Conservation (phyloP, 164 flowering plant species). For the Berberis thunbergii region DNA sequence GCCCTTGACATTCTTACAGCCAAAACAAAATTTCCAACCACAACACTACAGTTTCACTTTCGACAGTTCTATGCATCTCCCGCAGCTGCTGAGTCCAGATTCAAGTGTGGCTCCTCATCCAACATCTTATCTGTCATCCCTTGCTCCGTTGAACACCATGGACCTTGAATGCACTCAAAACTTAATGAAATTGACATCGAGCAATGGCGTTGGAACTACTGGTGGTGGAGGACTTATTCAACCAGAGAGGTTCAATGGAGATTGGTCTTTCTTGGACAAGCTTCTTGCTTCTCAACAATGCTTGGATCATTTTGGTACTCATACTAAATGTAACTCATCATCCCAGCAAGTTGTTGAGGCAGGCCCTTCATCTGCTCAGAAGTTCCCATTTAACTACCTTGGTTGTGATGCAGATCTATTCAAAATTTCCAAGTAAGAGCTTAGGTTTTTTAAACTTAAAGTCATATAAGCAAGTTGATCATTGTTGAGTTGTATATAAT, state of each 20-base stretch:
- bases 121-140: slow-evolving; percentile 10
- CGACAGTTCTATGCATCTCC: slow-evolving; percentile 60
- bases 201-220: neutral
- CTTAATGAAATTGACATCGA: slow-evolving; percentile 24
- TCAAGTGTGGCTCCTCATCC: slow-evolving; percentile 20
- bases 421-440: slow-evolving; percentile 36
- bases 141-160: slow-evolving; percentile 23
- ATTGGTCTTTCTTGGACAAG: slow-evolving; percentile 75
- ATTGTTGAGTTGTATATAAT: too few species aligned
- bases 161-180: slow-evolving; percentile 43
- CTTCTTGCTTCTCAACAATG: slow-evolving; percentile 51
- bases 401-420: slow-evolving; percentile 32
- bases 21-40: slow-evolving; percentile 18
- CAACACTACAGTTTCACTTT: slow-evolving; percentile 18
- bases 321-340: slow-evolving; percentile 16
- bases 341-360: slow-evolving; percentile 14
- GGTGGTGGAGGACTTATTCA: slow-evolving; percentile 13
- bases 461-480: too few species aligned
- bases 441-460: too few species aligned
- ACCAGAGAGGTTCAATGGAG: slow-evolving; percentile 28
- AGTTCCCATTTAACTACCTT: slow-evolving; percentile 41
- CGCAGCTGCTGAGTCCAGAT: slow-evolving; percentile 44
- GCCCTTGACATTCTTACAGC: slow-evolving; percentile 8
- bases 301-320: slow-evolving; percentile 20
- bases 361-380: slow-evolving; percentile 20